These are phyloP conservation scores for Trichothecium sympodiale DNA, from an alignment of 2,329 filamentous ascomycete genomes.

Conservation along the genomic window DNA sequence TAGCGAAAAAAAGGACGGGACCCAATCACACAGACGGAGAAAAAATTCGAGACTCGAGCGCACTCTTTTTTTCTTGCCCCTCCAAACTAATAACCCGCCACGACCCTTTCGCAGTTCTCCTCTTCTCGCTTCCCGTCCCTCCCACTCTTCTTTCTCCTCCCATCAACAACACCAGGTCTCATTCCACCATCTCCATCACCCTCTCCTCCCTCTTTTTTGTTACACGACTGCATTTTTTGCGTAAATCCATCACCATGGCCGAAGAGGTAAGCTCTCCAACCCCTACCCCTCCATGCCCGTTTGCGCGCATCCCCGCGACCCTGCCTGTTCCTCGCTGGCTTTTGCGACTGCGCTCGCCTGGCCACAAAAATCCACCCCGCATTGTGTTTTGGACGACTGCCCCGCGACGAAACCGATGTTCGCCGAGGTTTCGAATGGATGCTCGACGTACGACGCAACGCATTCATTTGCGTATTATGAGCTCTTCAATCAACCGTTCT, in stretches of 20 bases:
- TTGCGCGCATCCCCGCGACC: not conserved
- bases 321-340: constrained; percentile 6
- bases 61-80: constrained; percentile 18
- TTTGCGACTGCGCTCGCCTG: constrained; percentile 13
- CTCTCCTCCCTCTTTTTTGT: constrained; percentile 11
- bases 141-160: constrained; percentile 7
- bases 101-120: constrained; percentile 4
- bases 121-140: constrained; percentile 9
- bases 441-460: constrained; percentile 1
- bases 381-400: constrained; percentile 22
- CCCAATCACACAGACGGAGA: constrained; percentile 25
- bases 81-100: constrained; percentile 3
- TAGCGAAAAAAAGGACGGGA: constrained; percentile 5
- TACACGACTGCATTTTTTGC: constrained; percentile 19
- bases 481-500: too few species aligned
- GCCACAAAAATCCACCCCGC: constrained; percentile 33
- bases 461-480: not conserved
- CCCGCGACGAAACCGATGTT: constrained; percentile 17
- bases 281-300: not conserved
- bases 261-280: constrained; percentile 39
- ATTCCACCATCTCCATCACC: constrained; percentile 11
- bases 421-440: not conserved
- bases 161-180: constrained; percentile 7
- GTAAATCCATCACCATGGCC: constrained; percentile 44
- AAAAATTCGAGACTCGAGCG: constrained; percentile 26